These are phyloP conservation scores for Beta lomatogona DNA, from an alignment of 179 eudicot genomes.

Conservation along the genomic window DNA sequence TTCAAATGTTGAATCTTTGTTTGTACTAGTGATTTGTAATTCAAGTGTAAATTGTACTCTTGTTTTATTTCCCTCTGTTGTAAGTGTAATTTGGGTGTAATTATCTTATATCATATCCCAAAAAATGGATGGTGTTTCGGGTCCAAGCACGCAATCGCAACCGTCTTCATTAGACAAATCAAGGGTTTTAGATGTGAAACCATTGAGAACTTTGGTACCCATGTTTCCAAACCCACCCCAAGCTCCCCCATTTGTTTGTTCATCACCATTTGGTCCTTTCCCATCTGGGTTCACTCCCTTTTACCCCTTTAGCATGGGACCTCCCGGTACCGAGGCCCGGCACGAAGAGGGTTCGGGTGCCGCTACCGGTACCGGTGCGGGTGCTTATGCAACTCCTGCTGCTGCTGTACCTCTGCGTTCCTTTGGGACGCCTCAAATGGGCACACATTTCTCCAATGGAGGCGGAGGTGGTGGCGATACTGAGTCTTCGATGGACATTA, in stretches of 20 bases:
- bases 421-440: conserved; percentile 38
- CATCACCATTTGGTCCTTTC: conserved; percentile 41
- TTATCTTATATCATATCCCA: too few species aligned
- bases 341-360: conserved; percentile 16
- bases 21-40: not conserved
- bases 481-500: conserved; percentile 34
- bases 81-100: not conserved
- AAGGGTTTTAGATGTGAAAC: conserved; percentile 41
- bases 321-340: conserved; percentile 24
- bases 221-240: conserved; percentile 44
- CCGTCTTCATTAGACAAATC: conserved; percentile 29
- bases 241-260: conserved; percentile 41
- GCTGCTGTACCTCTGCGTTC: conserved; percentile 38
- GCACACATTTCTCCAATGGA: conserved; percentile 31
- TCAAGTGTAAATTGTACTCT: not conserved
- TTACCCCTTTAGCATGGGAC: conserved; percentile 41
- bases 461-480: conserved; percentile 20
- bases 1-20: not conserved
- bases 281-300: conserved; percentile 44
- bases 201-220: conserved; percentile 38
- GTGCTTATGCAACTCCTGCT: conserved; percentile 30
- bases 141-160: conserved; percentile 27
- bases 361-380: conserved; percentile 25
- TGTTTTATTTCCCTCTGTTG: not conserved
- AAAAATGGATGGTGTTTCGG: conserved; percentile 34